Base-by-base conservation (phyloP, 1,139 yeast species). In the Yamadazyma atlantica region DNA sequence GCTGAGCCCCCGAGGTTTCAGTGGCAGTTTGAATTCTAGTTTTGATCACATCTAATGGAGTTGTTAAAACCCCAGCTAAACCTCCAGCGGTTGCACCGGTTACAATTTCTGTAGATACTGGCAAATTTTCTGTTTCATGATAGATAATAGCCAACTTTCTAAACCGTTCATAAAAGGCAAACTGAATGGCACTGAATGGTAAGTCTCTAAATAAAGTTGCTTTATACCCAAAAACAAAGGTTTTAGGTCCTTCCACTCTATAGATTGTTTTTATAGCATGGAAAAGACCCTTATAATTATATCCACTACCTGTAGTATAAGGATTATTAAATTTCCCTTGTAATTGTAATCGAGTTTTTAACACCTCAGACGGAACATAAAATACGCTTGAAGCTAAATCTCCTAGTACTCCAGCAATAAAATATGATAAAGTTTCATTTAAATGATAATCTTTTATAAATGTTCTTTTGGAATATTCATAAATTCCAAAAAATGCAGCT, bases 21-120 rank as follows among this genome's bases (percentile, higher is more conserved):
- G 69, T 61, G 10, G 71, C 60, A 0, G 97, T 90, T 62, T 90
- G 98, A 35, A 88, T 80, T 50, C 97, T 73, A 1, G 99, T 92
- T 61, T 92, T 92, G 36, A 94, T 83, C 23, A 92, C 98, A 55
- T 92, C 98, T 45, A 89, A 64, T 0, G 95, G 95, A 0, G 95
- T 85, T 1, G 95, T 86, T 34, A 72, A 52, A 0, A 80, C 77
- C 1, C 98, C 98, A 0, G 98, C 96, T 29, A 90, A 66, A 1
- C 97, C 97, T 47, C 99, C 99, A 1, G 98, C 98, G 0, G 88
- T 80, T 0, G 97, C 97, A 40, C 98, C 98, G 0, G 97, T 88
- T 12, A 75, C 50, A 26, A 92, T 65, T 60, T 92, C 98, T 22
- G 75, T 61, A 3, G 66, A 41, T 4, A 84, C 66, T 0, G 89